Percentiles rank a stretch among this genome's conserved stretches.
Evolutionary conservation across 768 basidiomycete species (phyloP).

Genomic region (Rickenella mellea): DNA sequence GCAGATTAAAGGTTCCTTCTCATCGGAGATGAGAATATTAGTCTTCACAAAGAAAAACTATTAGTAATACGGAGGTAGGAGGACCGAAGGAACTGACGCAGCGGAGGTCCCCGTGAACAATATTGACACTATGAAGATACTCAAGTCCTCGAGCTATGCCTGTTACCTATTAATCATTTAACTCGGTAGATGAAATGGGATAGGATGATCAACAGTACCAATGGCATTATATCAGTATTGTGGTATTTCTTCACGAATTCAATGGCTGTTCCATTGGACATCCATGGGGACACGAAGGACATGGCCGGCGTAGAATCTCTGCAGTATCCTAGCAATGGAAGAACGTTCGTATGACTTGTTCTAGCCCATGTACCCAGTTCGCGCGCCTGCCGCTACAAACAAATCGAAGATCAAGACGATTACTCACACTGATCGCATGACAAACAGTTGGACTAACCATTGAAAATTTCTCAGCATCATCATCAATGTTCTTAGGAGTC

Average conservation of each 20-base stretch:
- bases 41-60: not conserved
- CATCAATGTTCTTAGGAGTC: too few relatives aligned
- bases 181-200: not conserved
- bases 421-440: too few relatives aligned
- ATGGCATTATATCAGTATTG: not conserved
- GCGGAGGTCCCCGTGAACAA: not conserved
- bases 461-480: too few relatives aligned
- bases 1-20: not conserved
- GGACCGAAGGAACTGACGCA: not conserved
- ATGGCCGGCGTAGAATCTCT: not conserved
- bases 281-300: not conserved
- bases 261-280: not conserved
- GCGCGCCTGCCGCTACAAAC: not conserved
- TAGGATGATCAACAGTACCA: not conserved
- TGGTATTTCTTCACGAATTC: not conserved
- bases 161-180: not conserved
- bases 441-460: too few relatives aligned
- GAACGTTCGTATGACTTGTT: not conserved
- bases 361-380: not conserved
- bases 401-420: too few relatives aligned
- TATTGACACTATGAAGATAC: not conserved
- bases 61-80: too few relatives aligned
- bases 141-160: not conserved
- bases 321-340: not conserved
- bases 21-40: not conserved